Evolutionary conservation across 768 basidiomycete genomes (phyloP).

Genomic region (Mycena vitilis): DNA sequence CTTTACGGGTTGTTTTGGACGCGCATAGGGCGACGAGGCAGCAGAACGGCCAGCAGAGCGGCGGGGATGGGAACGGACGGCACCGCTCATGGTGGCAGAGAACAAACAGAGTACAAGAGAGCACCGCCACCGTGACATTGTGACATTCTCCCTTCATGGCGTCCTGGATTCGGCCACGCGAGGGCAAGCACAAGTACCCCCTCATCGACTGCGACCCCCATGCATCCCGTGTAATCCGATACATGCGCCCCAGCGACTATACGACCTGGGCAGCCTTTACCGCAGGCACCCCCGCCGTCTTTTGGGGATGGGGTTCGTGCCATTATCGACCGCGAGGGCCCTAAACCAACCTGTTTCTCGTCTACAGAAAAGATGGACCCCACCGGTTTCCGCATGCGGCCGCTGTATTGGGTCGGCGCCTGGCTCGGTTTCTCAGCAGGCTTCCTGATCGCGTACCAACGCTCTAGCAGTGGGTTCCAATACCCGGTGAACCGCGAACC

Average conservation of each 20-base stretch:
- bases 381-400: constrained; percentile 50
- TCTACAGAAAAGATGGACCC: constrained; percentile 63
- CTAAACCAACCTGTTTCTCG: constrained; percentile 28
- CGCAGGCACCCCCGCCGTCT: constrained; percentile 81
- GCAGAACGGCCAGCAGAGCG: constrained; percentile 51
- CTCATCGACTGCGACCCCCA: constrained; percentile 97
- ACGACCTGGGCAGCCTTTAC: constrained; percentile 85
- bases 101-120: neutral
- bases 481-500: neutral
- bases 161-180: constrained; percentile 55
- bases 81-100: constrained; percentile 61
- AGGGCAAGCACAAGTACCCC: constrained; percentile 77
- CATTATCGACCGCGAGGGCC: constrained; percentile 13
- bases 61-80: constrained; percentile 57
- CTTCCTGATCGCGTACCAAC: constrained; percentile 93
- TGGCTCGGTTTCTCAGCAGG: constrained; percentile 90
- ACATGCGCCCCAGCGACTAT: constrained; percentile 91
- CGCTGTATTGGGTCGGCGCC: constrained; percentile 65
- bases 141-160: neutral
- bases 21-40: constrained; percentile 69
- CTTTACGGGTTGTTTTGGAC: constrained; percentile 47
- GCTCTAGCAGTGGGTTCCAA: constrained; percentile 79
- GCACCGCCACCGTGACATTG: constrained; percentile 11
- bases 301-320: constrained; percentile 84
- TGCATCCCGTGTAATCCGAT: constrained; percentile 85